These are phyloP conservation scores for Clavispora fructus DNA, from an alignment of 805 yeast genomes.

Conservation along the genomic window DNA sequence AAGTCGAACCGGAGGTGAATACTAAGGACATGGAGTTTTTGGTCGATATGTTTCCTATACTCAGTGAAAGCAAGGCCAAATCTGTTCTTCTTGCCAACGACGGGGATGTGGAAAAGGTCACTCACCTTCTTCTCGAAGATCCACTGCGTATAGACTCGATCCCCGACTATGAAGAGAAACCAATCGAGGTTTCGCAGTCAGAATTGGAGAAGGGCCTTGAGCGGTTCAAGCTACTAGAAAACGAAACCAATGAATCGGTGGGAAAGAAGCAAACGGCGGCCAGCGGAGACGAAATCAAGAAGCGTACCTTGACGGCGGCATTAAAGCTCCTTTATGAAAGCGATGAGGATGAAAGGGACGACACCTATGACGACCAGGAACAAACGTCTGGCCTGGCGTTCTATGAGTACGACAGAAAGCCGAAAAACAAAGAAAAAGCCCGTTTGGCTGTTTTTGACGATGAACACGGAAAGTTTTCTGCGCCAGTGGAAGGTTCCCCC, in stretches of 20 bases:
- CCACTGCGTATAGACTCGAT: slow-evolving; percentile 40
- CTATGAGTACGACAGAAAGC: slow-evolving; percentile 4
- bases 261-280: slow-evolving; percentile 8
- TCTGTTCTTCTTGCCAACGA: slow-evolving; percentile 44
- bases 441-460: slow-evolving; percentile 29
- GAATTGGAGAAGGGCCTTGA: slow-evolving; percentile 11
- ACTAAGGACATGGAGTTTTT: slow-evolving; percentile 37
- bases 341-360: slow-evolving; percentile 86
- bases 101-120: slow-evolving; percentile 51
- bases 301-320: slow-evolving; percentile 56
- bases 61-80: slow-evolving; percentile 44
- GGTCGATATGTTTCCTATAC: slow-evolving; percentile 63
- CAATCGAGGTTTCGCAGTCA: neutral
- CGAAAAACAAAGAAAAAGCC: slow-evolving; percentile 9
- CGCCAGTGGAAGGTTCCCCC: slow-evolving; percentile 12
- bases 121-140: slow-evolving; percentile 57
- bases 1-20: slow-evolving; percentile 7
- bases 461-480: slow-evolving; percentile 8
- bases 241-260: slow-evolving; percentile 15
- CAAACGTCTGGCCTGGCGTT: slow-evolving; percentile 26
- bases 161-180: slow-evolving; percentile 5
- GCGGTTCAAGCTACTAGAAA: slow-evolving; percentile 18
- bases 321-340: slow-evolving; percentile 59
- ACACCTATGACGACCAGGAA: slow-evolving; percentile 59
- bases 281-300: slow-evolving; percentile 40